phyloP scores from a whole-genome alignment of 495 filamentous ascomycete genomes.

The Hypoxylon fragiforme region DNA sequence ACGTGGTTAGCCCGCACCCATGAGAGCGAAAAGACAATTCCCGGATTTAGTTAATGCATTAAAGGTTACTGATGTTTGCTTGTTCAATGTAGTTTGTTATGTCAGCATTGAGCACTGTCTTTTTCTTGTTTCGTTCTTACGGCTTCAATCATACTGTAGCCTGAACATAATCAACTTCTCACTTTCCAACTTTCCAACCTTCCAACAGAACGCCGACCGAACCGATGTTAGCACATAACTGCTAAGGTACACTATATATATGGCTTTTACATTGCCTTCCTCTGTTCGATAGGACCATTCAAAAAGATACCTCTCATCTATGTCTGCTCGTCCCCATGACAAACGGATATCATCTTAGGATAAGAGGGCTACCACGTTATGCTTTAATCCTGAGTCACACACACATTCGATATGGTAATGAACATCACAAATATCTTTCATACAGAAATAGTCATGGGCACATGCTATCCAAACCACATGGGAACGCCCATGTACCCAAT shows the following conservation, averaged over 20 bases:
- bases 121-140: neutral
- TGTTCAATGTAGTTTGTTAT: too few species aligned
- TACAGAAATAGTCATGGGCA: slow-evolving; percentile 22
- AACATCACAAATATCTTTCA: slow-evolving; percentile 10
- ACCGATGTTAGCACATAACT: too few species aligned
- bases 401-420: slow-evolving; percentile 5
- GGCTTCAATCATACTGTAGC: neutral
- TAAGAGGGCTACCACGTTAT: slow-evolving; percentile 1
- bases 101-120: neutral
- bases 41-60: too few species aligned
- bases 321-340: slow-evolving; percentile 5
- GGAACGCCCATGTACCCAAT: slow-evolving; percentile 11
- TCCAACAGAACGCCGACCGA: too few species aligned
- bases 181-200: neutral
- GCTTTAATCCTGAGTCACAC: slow-evolving; percentile 7
- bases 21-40: too few species aligned
- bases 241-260: too few species aligned
- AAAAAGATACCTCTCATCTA: too few species aligned
- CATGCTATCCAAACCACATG: slow-evolving; percentile 9
- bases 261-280: too few species aligned
- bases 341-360: slow-evolving; percentile 1
- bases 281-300: too few species aligned
- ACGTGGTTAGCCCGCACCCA: too few species aligned
- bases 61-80: too few species aligned
- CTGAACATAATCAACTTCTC: neutral